These are phyloP conservation scores for Aspergillus glaucus DNA, from an alignment of 2,329 filamentous ascomycete species.

Conservation along the genomic window DNA sequence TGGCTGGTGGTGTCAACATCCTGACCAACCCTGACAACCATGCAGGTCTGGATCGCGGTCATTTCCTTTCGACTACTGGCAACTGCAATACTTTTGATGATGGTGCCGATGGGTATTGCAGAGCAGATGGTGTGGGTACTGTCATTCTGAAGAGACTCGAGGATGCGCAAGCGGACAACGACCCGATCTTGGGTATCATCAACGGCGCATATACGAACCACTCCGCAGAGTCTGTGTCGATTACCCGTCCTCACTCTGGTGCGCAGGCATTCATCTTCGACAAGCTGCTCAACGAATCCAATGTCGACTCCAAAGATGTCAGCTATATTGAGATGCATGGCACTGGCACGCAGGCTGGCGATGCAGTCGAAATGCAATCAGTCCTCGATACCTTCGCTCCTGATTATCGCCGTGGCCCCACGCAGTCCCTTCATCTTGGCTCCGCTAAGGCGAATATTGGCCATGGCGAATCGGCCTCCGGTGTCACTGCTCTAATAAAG, in stretches of 20 bases:
- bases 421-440: slow-evolving; percentile 27
- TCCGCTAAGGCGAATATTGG: slow-evolving; percentile 33
- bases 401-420: slow-evolving; percentile 21
- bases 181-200: slow-evolving; percentile 37
- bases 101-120: slow-evolving; percentile 49
- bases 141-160: slow-evolving; percentile 48
- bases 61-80: slow-evolving; percentile 29
- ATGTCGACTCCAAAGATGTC: slow-evolving; percentile 31
- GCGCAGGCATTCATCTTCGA: slow-evolving; percentile 32
- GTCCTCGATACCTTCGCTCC: slow-evolving; percentile 30
- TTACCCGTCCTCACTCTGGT: slow-evolving; percentile 38
- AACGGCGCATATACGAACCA: slow-evolving; percentile 40
- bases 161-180: slow-evolving; percentile 47
- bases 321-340: slow-evolving; percentile 37
- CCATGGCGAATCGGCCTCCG: slow-evolving; percentile 41
- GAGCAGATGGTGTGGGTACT: slow-evolving; percentile 45
- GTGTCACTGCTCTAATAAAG: slow-evolving; percentile 48
- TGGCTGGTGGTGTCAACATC: slow-evolving; percentile 67
- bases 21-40: slow-evolving; percentile 76
- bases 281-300: slow-evolving; percentile 32
- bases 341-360: slow-evolving; percentile 35
- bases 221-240: slow-evolving; percentile 41
- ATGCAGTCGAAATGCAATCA: slow-evolving; percentile 32
- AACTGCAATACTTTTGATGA: slow-evolving; percentile 47
- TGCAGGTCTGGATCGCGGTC: slow-evolving; percentile 58